Evolutionary conservation across 148 eudicot species (phyloP).

Genomic region (Polygonum aviculare): DNA sequence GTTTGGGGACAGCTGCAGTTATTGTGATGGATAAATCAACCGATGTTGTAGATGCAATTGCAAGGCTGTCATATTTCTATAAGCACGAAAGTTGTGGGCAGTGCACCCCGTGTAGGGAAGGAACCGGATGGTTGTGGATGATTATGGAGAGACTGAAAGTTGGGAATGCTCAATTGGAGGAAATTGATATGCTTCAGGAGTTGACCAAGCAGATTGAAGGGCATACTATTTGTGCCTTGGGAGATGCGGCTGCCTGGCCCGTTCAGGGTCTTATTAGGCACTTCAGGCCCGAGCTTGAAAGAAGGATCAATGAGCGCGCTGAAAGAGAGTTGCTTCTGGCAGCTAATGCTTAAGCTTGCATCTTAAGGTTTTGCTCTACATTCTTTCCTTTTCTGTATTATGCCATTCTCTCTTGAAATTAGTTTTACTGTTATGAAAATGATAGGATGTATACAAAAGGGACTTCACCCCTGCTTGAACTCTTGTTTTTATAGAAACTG

Average conservation of each 20-base stretch:
- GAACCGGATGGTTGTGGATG: constrained; percentile 81
- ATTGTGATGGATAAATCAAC: constrained; percentile 97
- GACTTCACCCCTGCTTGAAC: too few species aligned
- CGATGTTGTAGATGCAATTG: constrained; percentile 87
- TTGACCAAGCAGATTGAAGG: constrained; percentile 97
- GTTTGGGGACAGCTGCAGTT: constrained; percentile 89
- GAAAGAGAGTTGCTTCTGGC: constrained; percentile 61
- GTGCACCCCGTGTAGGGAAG: constrained; percentile 91
- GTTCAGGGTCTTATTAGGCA: constrained; percentile 97
- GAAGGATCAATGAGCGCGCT: constrained; percentile 80
- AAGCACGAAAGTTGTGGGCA: constrained; percentile 95
- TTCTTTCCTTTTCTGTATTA: neutral
- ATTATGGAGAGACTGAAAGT: constrained; percentile 85
- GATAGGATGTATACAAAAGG: neutral
- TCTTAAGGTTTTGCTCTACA: constrained; percentile 28
- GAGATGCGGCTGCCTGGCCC: constrained; percentile 99
- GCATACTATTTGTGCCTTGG: constrained; percentile 90
- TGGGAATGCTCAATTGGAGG: constrained; percentile 86
- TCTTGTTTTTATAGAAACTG: neutral
- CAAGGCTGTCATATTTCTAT: constrained; percentile 86
- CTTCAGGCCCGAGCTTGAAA: constrained; percentile 86
- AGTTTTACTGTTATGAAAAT: neutral
- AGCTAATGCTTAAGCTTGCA: constrained; percentile 41
- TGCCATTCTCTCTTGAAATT: neutral
- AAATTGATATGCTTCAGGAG: constrained; percentile 94